Evolutionary conservation across 2,329 filamentous ascomycete species (phyloP).

Genomic region (Exophiala phaeomuriformis): DNA sequence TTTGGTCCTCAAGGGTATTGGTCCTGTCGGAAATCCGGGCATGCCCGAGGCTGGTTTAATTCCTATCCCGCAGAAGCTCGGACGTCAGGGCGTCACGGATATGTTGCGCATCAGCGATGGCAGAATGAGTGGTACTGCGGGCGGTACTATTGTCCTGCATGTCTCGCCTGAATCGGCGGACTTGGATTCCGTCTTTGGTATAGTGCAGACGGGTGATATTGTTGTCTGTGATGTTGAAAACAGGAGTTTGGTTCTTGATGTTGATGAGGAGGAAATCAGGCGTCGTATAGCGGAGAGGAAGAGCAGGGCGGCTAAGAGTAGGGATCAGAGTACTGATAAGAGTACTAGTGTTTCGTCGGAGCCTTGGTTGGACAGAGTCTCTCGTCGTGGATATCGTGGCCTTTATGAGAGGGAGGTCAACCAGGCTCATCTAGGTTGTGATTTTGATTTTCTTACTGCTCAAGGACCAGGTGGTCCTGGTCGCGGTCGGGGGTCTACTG

Average conservation of each 20-base stretch:
- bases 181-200: slow-evolving; percentile 42
- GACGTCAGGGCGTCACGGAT: slow-evolving; percentile 42
- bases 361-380: slow-evolving; percentile 27
- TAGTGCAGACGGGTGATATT: slow-evolving; percentile 44
- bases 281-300: slow-evolving; percentile 32
- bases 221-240: slow-evolving; percentile 42
- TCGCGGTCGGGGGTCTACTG: neutral
- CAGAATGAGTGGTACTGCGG: slow-evolving; percentile 50
- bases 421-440: slow-evolving; percentile 37
- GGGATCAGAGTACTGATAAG: too few species aligned
- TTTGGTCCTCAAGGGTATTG: slow-evolving; percentile 44
- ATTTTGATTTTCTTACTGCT: slow-evolving; percentile 30
- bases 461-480: neutral
- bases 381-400: slow-evolving; percentile 35
- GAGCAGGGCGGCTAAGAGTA: neutral
- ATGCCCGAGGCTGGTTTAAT: slow-evolving; percentile 50
- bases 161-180: slow-evolving; percentile 47
- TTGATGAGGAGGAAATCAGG: slow-evolving; percentile 38
- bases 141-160: slow-evolving; percentile 49
- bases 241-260: slow-evolving; percentile 37
- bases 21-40: slow-evolving; percentile 46
- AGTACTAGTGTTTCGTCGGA: neutral
- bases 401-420: slow-evolving; percentile 40
- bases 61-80: slow-evolving; percentile 46
- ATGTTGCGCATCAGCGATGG: slow-evolving; percentile 51